Percentiles rank a stretch among this genome's conserved stretches.
Evolutionary conservation across 1,284 basidiomycete genomes (phyloP).

Genomic region (Butyriboletus regius): DNA sequence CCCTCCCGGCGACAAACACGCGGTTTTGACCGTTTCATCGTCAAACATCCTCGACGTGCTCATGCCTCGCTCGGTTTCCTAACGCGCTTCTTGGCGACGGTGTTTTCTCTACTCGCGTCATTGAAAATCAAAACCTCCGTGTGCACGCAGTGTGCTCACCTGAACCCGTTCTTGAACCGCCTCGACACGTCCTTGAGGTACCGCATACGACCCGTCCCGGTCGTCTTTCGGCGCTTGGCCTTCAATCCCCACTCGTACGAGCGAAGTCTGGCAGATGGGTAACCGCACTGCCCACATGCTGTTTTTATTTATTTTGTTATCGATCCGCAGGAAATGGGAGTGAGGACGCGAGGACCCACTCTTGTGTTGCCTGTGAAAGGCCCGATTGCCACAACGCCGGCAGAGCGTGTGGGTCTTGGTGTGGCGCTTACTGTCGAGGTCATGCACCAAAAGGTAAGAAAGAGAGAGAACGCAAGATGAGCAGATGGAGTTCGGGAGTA

Average conservation of each 20-base stretch:
- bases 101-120: conserved; percentile 64
- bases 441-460: background rate
- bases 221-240: conserved; percentile 98
- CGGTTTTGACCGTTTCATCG: background rate
- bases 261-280: conserved; percentile 90
- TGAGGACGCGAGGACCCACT: conserved; percentile 45
- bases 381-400: conserved; percentile 85
- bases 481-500: too few relatives aligned
- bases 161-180: conserved; percentile 97
- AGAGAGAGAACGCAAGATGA: background rate
- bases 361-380: conserved; percentile 97
- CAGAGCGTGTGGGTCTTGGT: conserved; percentile 97
- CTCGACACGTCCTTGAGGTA: conserved; percentile 88
- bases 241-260: conserved; percentile 98
- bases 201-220: conserved; percentile 93
- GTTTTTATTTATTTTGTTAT: background rate
- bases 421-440: conserved; percentile 78
- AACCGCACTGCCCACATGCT: conserved; percentile 86
- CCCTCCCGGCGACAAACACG: background rate
- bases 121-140: background rate
- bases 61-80: conserved; percentile 43
- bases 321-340: background rate
- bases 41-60: conserved; percentile 8
- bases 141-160: conserved; percentile 41
- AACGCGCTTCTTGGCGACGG: conserved; percentile 58